These are phyloP conservation scores for Trypanosoma boissoni DNA, from an alignment of 208 protist genomes.

Conservation along the genomic window DNA sequence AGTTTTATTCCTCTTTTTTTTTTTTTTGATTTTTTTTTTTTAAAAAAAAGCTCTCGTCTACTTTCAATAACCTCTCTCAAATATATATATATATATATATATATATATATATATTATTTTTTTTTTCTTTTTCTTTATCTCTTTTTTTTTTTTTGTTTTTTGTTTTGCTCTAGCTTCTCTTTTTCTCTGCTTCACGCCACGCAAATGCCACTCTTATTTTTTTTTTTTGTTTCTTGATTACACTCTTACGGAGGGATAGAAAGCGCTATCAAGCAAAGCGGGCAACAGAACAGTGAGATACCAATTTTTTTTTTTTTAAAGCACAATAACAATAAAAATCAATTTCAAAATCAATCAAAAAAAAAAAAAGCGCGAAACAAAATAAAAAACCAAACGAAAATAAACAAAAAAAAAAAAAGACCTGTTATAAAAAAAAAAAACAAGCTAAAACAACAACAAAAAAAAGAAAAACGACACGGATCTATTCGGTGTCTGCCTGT, in stretches of 20 bases:
- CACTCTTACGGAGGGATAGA: too few relatives aligned
- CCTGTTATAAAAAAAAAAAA: too few relatives aligned
- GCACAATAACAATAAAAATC: background rate
- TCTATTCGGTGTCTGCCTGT: too few relatives aligned
- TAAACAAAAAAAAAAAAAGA: too few relatives aligned
- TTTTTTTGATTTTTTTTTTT: background rate
- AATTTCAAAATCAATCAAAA: too few relatives aligned
- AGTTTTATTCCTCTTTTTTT: conserved; percentile 2
- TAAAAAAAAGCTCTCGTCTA: conserved; percentile 8
- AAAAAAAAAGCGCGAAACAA: too few relatives aligned
- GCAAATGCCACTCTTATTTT: background rate
- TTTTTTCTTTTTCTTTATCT: background rate
- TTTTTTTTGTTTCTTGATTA: background rate
- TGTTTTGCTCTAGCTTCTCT: background rate
- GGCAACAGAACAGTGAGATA: too few relatives aligned
- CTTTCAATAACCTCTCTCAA: background rate
- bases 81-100: conserved; percentile 17
- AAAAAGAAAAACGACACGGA: too few relatives aligned
- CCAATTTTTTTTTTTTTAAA: background rate
- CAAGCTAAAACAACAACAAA: too few relatives aligned
- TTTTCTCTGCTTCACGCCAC: too few relatives aligned
- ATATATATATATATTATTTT: background rate
- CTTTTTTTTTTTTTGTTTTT: background rate
- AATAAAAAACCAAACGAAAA: too few relatives aligned
- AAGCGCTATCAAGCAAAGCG: too few relatives aligned